Base-by-base conservation (phyloP, 2,329 filamentous ascomycete species). In the Juglanconis oblonga region DNA sequence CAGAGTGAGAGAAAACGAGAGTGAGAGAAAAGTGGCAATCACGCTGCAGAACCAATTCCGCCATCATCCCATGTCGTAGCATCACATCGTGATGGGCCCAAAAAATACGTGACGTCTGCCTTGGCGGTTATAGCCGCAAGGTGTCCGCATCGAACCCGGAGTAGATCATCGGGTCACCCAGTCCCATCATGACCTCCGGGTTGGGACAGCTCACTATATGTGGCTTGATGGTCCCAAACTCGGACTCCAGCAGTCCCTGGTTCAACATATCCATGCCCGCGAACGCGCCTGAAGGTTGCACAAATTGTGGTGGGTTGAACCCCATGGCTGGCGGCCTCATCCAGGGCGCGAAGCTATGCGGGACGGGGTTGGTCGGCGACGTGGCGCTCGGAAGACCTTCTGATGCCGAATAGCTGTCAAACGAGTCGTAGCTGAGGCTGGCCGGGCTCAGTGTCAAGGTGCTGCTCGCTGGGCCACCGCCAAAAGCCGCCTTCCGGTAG, bases 131-230 rank as follows among this genome's bases (percentile, higher is more conserved):
- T 50, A 79, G 68, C 62, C 76, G 69, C 68, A 80, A 71, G 24
- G 70, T 63, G 52, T 81, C 79, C 59, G 72, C 74, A 59, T 82
- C 80, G 67, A 79, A 83, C 49, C 80, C 79, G 3, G 78, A 74
- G 66, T 80, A 85, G 58, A 86, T 84, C 82, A 85, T 85, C 1
- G 83, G 82, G 62, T 86, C 83, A 17, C 77, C 79, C 67, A 83
- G 78, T 17, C 82, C 80, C 69, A 85, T 75, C 81, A 85, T 85
- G 7, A 81, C 79, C 49, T 83, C 81, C 1, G 80, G 76, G 55
- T 82, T 81, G 47, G 78, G 72, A 65, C 79, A 80, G 42, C 79
- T 79, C 48, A 85, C 72, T 49, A 81, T 76, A 58, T 84, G 80
- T 11, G 82, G 81, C 73, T 85, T 84, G 65, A 85, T 80, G 32